Evolutionary conservation across 495 filamentous ascomycete genomes (phyloP), one percentile per base, ranked within the genome.

Genomic region (Hypoxylon lienhwacheense): DNA sequence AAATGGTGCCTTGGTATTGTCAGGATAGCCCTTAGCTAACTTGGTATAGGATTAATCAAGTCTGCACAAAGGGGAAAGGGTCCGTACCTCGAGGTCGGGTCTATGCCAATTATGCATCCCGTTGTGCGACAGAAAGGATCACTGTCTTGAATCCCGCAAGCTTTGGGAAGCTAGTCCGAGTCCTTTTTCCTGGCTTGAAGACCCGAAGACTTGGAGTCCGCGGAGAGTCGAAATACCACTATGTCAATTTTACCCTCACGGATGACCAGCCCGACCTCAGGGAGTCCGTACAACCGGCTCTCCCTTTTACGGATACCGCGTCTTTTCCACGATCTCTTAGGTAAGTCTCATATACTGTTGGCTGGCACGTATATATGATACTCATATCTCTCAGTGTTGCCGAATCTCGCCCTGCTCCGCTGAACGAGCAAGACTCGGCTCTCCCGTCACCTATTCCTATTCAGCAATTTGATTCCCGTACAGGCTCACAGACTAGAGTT

Each of bases 211-310:
- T 98, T 8, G 93, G 93, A 34, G 90, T 97, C 31, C 85, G 93
- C 15, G 95, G 95, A 32, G 91, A 97, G 71, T 97, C 95, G 4
- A 98, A 98, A 68, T 98, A 98, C 68, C 95, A 98, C 65, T 98
- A 98, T 65, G 89, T 93, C 34, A 89, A 92, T 66, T 84, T 96
- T 65, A 83, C 81, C 2, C 77, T 96, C 24, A 78, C 74, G 15
- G 82, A 87, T 22, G 84, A 86, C 39, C 72, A 78, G 52, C 73
- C 73, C n/a, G 77, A 79, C 4, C 47, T 72, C 4, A 65, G 66
- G n/a, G 73, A 75, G 11, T 31, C 64, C 12, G 52, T 53, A 5
- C 74, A 71, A 31, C 67, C 70, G 4, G 57, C 60, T 0, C 60
- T 75, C 5, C 68, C 71, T 5, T 63, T 77, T 10, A 59, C 66